Evolutionary conservation across 2,329 filamentous ascomycete species (phyloP).

Genomic region (Xylariomycetidae sp.): DNA sequence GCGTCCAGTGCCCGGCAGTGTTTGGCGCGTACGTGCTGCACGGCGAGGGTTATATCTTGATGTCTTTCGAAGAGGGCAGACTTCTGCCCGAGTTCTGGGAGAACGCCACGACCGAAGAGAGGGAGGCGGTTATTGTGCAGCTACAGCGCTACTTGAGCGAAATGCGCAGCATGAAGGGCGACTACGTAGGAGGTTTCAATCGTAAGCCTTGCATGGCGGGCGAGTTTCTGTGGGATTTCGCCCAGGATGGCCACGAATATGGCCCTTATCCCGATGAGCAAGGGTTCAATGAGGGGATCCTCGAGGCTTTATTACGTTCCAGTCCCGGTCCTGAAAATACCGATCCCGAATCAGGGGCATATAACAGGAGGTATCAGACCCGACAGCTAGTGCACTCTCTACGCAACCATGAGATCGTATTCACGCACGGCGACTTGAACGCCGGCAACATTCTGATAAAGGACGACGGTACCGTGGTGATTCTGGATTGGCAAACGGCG

Average conservation of each 20-base stretch:
- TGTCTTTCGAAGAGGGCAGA: constrained; percentile 7
- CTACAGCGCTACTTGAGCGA: constrained; percentile 3
- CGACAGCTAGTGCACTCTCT: constrained; percentile 9
- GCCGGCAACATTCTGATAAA: constrained; percentile 7
- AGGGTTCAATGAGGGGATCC: constrained; percentile 6
- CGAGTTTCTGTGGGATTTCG: constrained; percentile 6
- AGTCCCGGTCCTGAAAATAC: constrained; percentile 2
- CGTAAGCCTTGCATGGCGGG: constrained; percentile 2
- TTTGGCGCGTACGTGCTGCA: constrained; percentile 7
- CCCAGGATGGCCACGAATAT: constrained; percentile 5
- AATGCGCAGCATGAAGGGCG: constrained; percentile 8
- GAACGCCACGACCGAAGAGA: constrained; percentile 3
- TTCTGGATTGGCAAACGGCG: constrained; percentile 8
- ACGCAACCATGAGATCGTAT: constrained; percentile 8
- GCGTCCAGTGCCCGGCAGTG: constrained; percentile 7
- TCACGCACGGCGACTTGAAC: constrained; percentile 11
- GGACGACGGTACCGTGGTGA: constrained; percentile 7
- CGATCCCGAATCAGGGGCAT: constrained; percentile 5
- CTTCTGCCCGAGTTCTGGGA: constrained; percentile 5
- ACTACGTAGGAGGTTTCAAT: constrained; percentile 8
- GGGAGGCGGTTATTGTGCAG: constrained; percentile 5
- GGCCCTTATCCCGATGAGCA: constrained; percentile 8
- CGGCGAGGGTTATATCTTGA: constrained; percentile 4
- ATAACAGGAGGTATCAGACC: constrained; percentile 3
- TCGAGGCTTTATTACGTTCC: constrained; percentile 6